These are phyloP conservation scores for Mikania micrantha DNA, from an alignment of 129 eudicot genomes.

Conservation along the genomic window DNA sequence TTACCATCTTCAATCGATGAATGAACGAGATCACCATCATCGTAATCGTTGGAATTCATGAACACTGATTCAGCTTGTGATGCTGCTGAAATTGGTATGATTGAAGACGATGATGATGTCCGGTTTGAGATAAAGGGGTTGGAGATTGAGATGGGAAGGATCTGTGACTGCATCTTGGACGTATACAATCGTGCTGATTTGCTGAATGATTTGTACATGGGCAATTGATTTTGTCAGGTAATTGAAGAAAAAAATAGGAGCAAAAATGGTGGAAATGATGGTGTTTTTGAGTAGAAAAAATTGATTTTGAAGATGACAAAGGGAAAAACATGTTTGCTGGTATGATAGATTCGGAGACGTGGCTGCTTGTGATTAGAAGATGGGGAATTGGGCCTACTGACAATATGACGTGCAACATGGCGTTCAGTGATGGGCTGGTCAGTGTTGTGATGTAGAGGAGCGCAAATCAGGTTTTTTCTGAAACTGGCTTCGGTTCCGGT, in stretches of 20 bases:
- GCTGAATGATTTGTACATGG: slow-evolving; percentile 20
- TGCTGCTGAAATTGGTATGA: slow-evolving; percentile 26
- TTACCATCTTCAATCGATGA: slow-evolving; percentile 31
- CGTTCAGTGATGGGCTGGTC: background rate
- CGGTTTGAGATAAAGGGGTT: slow-evolving; percentile 18
- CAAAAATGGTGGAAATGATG: slow-evolving; percentile 4
- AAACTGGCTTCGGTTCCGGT: too few relatives aligned
- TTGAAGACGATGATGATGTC: slow-evolving; percentile 31
- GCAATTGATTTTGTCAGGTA: background rate
- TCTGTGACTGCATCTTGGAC: slow-evolving; percentile 33
- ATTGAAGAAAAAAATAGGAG: background rate
- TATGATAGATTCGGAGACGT: background rate
- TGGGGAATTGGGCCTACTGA: slow-evolving; percentile 5
- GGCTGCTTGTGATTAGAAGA: background rate
- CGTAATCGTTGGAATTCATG: slow-evolving; percentile 29
- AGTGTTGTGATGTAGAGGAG: background rate
- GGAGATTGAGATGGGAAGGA: slow-evolving; percentile 48
- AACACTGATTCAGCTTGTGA: slow-evolving; percentile 39
- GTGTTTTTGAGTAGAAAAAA: background rate
- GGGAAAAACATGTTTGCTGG: background rate
- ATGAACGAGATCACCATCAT: slow-evolving; percentile 6
- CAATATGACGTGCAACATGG: slow-evolving; percentile 13
- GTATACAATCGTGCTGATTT: slow-evolving; percentile 21
- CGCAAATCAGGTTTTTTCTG: too few relatives aligned
- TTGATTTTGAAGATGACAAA: background rate